Evolutionary conservation across 2,329 filamentous ascomycete genomes (phyloP), one percentile per base, ranked within the genome.

Genomic region (Epichloe typhina): DNA sequence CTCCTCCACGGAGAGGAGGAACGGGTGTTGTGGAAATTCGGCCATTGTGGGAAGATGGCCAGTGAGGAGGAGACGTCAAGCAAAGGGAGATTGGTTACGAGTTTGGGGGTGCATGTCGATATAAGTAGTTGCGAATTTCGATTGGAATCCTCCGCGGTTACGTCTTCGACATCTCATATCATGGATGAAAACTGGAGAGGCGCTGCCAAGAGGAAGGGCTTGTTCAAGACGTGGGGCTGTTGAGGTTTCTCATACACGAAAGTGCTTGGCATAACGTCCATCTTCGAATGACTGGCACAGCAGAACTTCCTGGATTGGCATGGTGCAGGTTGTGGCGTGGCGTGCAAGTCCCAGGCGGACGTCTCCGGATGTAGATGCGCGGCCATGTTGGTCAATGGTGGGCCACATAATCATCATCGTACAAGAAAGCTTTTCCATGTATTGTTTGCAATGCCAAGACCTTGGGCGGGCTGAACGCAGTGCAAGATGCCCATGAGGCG

Each of bases 1-100:
- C 65, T 84, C 75, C 55, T 77, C 69, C 57, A 77, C 72, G 21
- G 76, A 64, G 47, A 87, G 73, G 53, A 82, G 74, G 60, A 81
- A 83, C 31, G 80, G 77, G 59, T 81, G 79, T 49, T 70, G 72
- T 50, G 73, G 65, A 56, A 73, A 77, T 50, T 71, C 69, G 57
- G 63, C 66, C 62, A 61, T 59, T 61, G 54, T 58, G 57, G 50
- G 53, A 55, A 8, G 50, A 53, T 13, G 55, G 49, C 48, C 45
- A 44, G 48, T 48, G 33, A 42, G 37, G 2, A 26, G 26, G 8
- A 21, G 42, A 42, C 45, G 50, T 38, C 40, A 21, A 47, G 21
- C 23, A 4, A 37, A 12, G 21, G 17, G 31, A 39, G 12, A 11
- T 23, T 8, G 17, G 23, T 6, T 2, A 9, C 33, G 21, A 37